Percentiles rank a stretch among this genome's conserved stretches.
Evolutionary conservation across 192 early-diverging fungal genomes (phyloP).

Genomic region (Backusella tuberculispora): DNA sequence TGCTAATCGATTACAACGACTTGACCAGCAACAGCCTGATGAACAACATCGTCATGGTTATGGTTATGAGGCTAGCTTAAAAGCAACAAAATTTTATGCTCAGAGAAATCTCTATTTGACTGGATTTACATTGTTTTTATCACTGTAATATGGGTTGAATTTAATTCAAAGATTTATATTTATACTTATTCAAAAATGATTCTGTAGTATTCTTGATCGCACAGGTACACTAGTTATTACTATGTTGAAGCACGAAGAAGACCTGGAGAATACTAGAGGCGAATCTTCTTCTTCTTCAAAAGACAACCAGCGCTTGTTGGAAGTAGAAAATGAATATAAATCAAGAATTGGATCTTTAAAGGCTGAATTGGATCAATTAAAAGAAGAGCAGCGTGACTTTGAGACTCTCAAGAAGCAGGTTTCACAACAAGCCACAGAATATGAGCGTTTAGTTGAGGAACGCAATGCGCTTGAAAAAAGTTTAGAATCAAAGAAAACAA

Average conservation of each 20-base stretch:
- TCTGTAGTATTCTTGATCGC: constrained; percentile 54
- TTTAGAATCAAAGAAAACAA: not conserved
- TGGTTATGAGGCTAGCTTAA: constrained; percentile 40
- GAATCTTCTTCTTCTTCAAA: constrained; percentile 22
- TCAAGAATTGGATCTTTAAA: constrained; percentile 16
- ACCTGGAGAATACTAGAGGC: constrained; percentile 12
- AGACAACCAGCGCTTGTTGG: constrained; percentile 27
- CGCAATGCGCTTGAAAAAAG: constrained; percentile 23
- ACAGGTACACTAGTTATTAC: constrained; percentile 55
- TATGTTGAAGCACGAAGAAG: constrained; percentile 54
- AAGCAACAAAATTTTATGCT: constrained; percentile 58
- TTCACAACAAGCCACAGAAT: constrained; percentile 28
- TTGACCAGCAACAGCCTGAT: constrained; percentile 27
- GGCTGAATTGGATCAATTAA: constrained; percentile 26
- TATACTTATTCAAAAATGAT: not conserved
- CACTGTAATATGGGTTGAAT: constrained; percentile 41
- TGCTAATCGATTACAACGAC: constrained; percentile 50
- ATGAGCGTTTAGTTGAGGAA: constrained; percentile 32
- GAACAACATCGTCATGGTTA: constrained; percentile 35
- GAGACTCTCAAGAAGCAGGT: constrained; percentile 36
- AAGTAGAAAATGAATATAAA: constrained; percentile 27
- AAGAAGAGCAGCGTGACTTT: constrained; percentile 33
- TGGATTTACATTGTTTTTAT: constrained; percentile 63
- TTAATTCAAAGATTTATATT: not conserved
- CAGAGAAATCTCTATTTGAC: constrained; percentile 65